These are phyloP conservation scores for Maudiozyma bulderi DNA, from an alignment of 805 yeast genomes.

Conservation along the genomic window DNA sequence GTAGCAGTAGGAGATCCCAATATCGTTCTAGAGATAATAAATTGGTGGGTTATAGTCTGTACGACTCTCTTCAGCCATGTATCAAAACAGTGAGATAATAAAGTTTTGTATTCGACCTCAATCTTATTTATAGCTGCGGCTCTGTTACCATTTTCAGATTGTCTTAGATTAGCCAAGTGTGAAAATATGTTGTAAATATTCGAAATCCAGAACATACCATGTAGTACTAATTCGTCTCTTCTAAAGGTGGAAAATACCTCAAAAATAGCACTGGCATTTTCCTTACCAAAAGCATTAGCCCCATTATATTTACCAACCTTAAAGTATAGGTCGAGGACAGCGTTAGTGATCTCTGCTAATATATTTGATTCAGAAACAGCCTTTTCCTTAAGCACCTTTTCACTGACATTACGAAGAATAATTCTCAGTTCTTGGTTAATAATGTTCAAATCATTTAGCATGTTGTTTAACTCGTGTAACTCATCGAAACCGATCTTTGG, in stretches of 20 bases:
- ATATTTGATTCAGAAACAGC: not conserved
- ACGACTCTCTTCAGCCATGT: constrained; percentile 7
- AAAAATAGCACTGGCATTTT: not conserved
- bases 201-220: constrained; percentile 2
- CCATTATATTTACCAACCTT: not conserved
- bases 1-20: constrained; percentile 5
- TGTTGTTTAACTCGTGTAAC: not conserved
- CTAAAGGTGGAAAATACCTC: not conserved
- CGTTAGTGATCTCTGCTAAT: not conserved
- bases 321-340: not conserved
- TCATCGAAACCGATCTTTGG: not conserved
- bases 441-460: not conserved
- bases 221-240: not conserved
- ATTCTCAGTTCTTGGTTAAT: not conserved
- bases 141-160: not conserved
- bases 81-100: constrained; percentile 1
- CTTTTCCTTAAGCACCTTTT: not conserved
- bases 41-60: constrained; percentile 2
- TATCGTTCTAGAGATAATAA: constrained; percentile 4
- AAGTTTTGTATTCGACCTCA: not conserved
- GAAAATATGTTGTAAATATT: not conserved
- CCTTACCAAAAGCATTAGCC: not conserved
- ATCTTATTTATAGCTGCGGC: not conserved
- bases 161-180: not conserved
- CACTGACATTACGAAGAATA: not conserved